Evolutionary conservation across 495 filamentous ascomycete genomes (phyloP).

Genomic region (Aspergillus baeticus): DNA sequence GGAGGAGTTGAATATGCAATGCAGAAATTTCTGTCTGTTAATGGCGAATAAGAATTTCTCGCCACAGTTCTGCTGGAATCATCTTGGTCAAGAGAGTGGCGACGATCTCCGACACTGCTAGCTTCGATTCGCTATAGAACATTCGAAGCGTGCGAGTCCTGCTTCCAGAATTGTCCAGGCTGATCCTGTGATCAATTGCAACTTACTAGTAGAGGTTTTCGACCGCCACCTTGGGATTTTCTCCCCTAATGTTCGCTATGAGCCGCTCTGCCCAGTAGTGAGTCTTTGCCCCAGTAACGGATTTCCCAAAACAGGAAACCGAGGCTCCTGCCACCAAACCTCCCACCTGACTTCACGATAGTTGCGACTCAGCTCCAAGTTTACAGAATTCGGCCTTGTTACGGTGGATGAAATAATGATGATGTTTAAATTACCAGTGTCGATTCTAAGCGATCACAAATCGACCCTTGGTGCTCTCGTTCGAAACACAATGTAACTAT

Average conservation of each 20-base stretch:
- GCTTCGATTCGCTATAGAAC: constrained; percentile 5
- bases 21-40: too few species aligned
- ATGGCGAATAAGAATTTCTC: too few species aligned
- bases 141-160: constrained; percentile 2
- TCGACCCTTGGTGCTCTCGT: too few species aligned
- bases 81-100: neutral
- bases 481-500: too few species aligned
- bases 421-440: too few species aligned
- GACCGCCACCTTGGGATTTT: neutral
- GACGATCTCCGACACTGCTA: constrained; percentile 9
- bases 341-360: neutral
- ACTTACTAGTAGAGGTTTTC: neutral
- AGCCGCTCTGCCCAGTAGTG: neutral
- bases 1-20: neutral
- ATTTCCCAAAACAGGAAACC: constrained; percentile 9
- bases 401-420: neutral
- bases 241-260: constrained; percentile 1
- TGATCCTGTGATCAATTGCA: constrained; percentile 10
- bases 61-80: too few species aligned
- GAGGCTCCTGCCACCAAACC: neutral
- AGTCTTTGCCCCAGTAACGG: neutral
- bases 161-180: constrained; percentile 16
- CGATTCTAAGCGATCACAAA: too few species aligned
- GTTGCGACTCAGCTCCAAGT: neutral
- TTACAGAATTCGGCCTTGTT: neutral